These are phyloP conservation scores for Globisporangium megalacanthum DNA, from an alignment of 352 stramenopile species.

Conservation along the genomic window DNA sequence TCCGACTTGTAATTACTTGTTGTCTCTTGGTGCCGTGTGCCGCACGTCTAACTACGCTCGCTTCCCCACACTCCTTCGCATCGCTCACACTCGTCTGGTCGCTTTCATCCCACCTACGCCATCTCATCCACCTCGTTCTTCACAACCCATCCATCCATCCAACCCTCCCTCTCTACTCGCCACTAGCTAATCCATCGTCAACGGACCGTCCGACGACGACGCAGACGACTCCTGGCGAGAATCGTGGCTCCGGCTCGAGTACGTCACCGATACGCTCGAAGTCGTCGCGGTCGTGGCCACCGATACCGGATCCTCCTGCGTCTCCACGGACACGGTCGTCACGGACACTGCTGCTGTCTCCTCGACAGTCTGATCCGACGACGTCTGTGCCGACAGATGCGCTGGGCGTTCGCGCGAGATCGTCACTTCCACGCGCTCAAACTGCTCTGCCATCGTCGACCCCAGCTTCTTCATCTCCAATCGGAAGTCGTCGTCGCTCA, in stretches of 20 bases:
- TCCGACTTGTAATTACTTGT: slow-evolving; percentile 3
- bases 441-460: slow-evolving; percentile 57
- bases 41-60: slow-evolving; percentile 12
- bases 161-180: background rate
- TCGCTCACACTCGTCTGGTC: background rate
- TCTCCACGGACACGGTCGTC: background rate
- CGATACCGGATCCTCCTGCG: slow-evolving; percentile 3
- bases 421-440: slow-evolving; percentile 74
- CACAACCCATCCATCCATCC: background rate
- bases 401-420: slow-evolving; percentile 65
- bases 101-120: background rate
- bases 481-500: slow-evolving; percentile 44
- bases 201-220: slow-evolving; percentile 23
- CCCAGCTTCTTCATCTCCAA: slow-evolving; percentile 67
- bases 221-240: slow-evolving; percentile 24
- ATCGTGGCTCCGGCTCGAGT: slow-evolving; percentile 20
- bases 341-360: slow-evolving; percentile 2
- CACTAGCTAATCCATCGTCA: slow-evolving; percentile 25
- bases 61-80: background rate
- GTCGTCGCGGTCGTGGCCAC: slow-evolving; percentile 4
- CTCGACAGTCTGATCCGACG: slow-evolving; percentile 21
- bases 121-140: background rate
- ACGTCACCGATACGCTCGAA: slow-evolving; percentile 15
- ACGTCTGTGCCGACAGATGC: slow-evolving; percentile 27
- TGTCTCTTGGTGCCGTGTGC: slow-evolving; percentile 1